Percentiles rank a stretch among this genome's conserved stretches.
Conservation (phyloP, 2,329 filamentous ascomycete species). For the Botrytis sinoallii region DNA sequence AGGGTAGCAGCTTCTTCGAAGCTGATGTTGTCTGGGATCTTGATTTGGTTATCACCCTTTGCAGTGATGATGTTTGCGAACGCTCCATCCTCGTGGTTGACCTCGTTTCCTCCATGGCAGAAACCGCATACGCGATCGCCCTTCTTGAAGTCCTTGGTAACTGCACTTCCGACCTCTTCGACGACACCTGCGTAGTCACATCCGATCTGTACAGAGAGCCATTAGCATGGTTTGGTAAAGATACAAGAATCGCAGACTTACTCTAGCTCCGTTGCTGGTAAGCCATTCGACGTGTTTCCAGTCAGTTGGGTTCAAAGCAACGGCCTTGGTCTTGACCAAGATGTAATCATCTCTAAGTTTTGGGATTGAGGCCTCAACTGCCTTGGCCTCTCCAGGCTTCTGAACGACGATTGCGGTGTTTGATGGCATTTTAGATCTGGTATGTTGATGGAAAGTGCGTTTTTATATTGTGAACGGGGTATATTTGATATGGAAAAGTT, state of each 20-base stretch:
- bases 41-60: conserved; percentile 43
- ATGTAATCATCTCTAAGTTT: conserved; percentile 37
- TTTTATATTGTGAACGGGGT: neutral
- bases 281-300: conserved; percentile 37
- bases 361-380: conserved; percentile 30
- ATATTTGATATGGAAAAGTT: neutral
- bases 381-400: conserved; percentile 27
- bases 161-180: conserved; percentile 44
- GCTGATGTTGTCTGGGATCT: conserved; percentile 46
- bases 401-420: conserved; percentile 32
- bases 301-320: conserved; percentile 37
- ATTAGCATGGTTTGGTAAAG: neutral
- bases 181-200: conserved; percentile 49
- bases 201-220: conserved; percentile 35
- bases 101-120: conserved; percentile 41
- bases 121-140: conserved; percentile 49
- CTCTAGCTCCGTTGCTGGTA: conserved; percentile 25
- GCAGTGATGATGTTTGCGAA: conserved; percentile 31
- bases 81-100: conserved; percentile 44
- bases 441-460: neutral
- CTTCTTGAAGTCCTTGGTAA: conserved; percentile 44
- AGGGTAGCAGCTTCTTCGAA: conserved; percentile 46
- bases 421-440: conserved; percentile 26
- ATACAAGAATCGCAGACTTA: conserved; percentile 9
- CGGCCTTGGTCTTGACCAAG: conserved; percentile 34